Evolutionary conservation across 768 basidiomycete genomes (phyloP), one percentile per base, ranked within the genome.

Genomic region (Scleroderma bovista): DNA sequence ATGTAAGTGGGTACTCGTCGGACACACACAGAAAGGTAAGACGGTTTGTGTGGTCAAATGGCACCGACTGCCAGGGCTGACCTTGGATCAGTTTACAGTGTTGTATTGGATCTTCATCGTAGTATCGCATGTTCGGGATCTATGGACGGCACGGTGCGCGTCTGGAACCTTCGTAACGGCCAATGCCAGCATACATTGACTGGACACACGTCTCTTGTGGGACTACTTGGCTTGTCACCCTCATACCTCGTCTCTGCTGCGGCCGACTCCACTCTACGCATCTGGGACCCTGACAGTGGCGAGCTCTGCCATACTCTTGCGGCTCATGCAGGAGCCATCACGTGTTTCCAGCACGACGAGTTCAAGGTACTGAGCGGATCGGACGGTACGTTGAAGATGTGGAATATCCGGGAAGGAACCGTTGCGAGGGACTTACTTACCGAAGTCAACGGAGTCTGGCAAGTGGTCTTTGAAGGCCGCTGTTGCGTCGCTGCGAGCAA

Each of bases 321-420:
- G 3, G 92, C 90, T 1, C 95, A 98, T 65, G 88, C 87, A 6
- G 95, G 94, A 19, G 93, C 95, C n/a, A 98, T 99, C 57, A 98
- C 96, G 16, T 99, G 95, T 71, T 97, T 98, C 77, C 93, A 95
- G 67, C 93, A 96, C 57, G 95, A 98, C 65, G 94, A 98, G 65
- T 92, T 90, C 75, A 97, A 96, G 64, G 91, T 98, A 40, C 77
- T 99, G 24, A 91, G 88, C 60, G 95, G 95, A 12, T 90, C 88
- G 13, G 96, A 98, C 58, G 96, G 96, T 15, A 92, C 89, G 51
- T 75, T 99, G 58, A 97, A 97, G 76, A 89, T 98, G 84, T 99
- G 96, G 96, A 89, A 97, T 64, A 77, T 95, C 52, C 73, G 84
- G 33, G 89, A 93, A 48, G 96, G 95, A 19, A 77, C 78, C 1